Evolutionary conservation across 2,329 filamentous ascomycete genomes (phyloP).

Genomic region (Penicillium vulpinum): DNA sequence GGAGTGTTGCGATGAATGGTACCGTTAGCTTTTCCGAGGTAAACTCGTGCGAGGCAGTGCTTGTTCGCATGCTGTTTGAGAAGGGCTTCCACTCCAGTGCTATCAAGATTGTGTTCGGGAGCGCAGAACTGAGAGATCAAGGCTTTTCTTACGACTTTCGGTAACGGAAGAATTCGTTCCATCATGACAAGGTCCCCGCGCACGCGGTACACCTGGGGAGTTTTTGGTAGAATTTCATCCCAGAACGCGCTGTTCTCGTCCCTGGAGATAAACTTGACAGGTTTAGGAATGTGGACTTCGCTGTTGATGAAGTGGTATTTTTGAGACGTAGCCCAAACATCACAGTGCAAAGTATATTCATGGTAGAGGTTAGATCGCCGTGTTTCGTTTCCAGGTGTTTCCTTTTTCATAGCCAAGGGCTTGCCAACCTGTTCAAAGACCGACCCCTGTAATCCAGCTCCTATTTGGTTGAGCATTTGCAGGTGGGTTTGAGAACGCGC

Average conservation of each 20-base stretch:
- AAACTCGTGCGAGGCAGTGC: slow-evolving; percentile 11
- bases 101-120: neutral
- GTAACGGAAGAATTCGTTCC: slow-evolving; percentile 11
- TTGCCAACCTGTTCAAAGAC: slow-evolving; percentile 12
- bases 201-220: neutral
- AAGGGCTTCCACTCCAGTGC: neutral
- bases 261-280: neutral
- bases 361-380: neutral
- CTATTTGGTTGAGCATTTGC: slow-evolving; percentile 11
- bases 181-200: slow-evolving; percentile 6
- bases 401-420: slow-evolving; percentile 5
- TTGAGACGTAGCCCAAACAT: slow-evolving; percentile 2
- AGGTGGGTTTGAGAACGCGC: slow-evolving; percentile 3
- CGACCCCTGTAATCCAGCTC: slow-evolving; percentile 8
- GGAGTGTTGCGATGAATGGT: neutral
- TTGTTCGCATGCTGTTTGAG: slow-evolving; percentile 7
- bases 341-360: slow-evolving; percentile 6
- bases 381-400: slow-evolving; percentile 10
- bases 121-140: slow-evolving; percentile 2
- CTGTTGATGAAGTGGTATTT: neutral
- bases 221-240: slow-evolving; percentile 5
- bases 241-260: neutral
- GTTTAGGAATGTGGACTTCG: slow-evolving; percentile 1
- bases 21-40: slow-evolving; percentile 1
- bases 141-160: slow-evolving; percentile 7